These are phyloP conservation scores for Achaetomiella virescens DNA, from an alignment of 495 filamentous ascomycete genomes.

Conservation along the genomic window DNA sequence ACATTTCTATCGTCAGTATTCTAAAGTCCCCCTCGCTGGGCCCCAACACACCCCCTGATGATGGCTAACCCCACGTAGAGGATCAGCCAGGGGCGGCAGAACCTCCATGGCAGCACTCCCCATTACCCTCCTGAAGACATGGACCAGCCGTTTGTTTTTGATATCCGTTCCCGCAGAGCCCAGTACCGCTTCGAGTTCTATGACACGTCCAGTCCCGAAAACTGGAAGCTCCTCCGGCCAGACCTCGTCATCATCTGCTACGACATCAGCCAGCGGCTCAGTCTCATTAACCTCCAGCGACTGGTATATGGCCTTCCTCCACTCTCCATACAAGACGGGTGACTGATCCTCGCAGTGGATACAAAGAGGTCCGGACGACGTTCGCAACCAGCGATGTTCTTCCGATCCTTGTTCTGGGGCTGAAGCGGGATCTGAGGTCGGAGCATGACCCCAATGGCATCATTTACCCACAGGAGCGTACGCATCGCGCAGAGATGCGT, in stretches of 20 bases:
- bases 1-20: constrained; percentile 78
- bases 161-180: constrained; percentile 54
- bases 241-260: constrained; percentile 75
- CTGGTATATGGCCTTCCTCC: constrained; percentile 38
- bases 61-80: constrained; percentile 27
- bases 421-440: constrained; percentile 73
- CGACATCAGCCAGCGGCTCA: constrained; percentile 63
- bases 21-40: neutral
- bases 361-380: constrained; percentile 53
- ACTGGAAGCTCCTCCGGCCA: constrained; percentile 67
- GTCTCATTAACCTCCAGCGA: constrained; percentile 55
- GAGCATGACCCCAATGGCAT: constrained; percentile 58
- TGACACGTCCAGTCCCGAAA: constrained; percentile 69
- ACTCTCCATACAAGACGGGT: constrained; percentile 3
- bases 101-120: constrained; percentile 30
- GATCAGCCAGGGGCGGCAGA: constrained; percentile 40
- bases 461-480: constrained; percentile 71
- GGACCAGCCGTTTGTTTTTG: constrained; percentile 79
- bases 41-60: neutral
- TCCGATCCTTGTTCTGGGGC: constrained; percentile 70
- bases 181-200: constrained; percentile 70
- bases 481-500: constrained; percentile 72
- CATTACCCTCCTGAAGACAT: constrained; percentile 59
- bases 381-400: constrained; percentile 55
- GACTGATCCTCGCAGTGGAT: constrained; percentile 53